A percentile compares a stretch with the other conserved stretches of the same genome.
phyloP scores from a whole-genome alignment of 2,329 filamentous ascomycete species.

The Fusarium succisae region DNA sequence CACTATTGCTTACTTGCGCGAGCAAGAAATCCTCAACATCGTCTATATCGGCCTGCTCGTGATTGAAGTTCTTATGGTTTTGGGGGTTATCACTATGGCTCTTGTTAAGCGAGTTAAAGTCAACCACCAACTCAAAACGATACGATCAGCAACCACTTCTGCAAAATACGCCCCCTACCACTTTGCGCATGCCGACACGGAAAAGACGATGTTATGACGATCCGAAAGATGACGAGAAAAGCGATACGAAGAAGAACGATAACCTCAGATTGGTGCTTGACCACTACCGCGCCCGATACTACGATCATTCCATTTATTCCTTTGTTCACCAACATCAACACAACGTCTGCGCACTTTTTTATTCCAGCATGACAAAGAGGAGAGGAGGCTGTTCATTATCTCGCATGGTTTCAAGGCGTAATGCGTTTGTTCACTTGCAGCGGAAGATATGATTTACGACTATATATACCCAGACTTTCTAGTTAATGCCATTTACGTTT shows the following conservation, averaged over 20 bases:
- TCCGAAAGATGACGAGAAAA: not conserved
- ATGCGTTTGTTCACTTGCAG: slow-evolving; percentile 25
- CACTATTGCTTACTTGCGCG: slow-evolving; percentile 38
- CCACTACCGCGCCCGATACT: not conserved
- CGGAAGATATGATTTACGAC: slow-evolving; percentile 33
- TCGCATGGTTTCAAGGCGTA: slow-evolving; percentile 17
- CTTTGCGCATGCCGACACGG: slow-evolving; percentile 7
- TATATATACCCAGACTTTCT: slow-evolving; percentile 34
- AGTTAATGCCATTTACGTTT: slow-evolving; percentile 25
- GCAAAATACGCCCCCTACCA: slow-evolving; percentile 16
- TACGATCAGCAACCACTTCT: slow-evolving; percentile 2
- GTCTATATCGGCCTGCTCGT: slow-evolving; percentile 59
- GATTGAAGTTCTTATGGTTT: slow-evolving; percentile 56
- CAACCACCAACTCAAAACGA: slow-evolving; percentile 25
- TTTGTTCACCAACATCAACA: slow-evolving; percentile 24
- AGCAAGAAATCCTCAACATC: slow-evolving; percentile 53
- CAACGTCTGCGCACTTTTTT: not conserved
- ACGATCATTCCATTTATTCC: slow-evolving; percentile 24
- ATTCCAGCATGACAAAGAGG: not conserved
- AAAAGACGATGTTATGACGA: slow-evolving; percentile 21
- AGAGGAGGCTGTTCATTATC: slow-evolving; percentile 14
- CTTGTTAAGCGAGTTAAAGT: slow-evolving; percentile 42
- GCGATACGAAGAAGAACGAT: not conserved
- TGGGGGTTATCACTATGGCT: slow-evolving; percentile 49
- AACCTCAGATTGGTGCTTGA: not conserved